Conservation (phyloP, 495 filamentous ascomycete genomes). For the Alectoria sarmentosa region DNA sequence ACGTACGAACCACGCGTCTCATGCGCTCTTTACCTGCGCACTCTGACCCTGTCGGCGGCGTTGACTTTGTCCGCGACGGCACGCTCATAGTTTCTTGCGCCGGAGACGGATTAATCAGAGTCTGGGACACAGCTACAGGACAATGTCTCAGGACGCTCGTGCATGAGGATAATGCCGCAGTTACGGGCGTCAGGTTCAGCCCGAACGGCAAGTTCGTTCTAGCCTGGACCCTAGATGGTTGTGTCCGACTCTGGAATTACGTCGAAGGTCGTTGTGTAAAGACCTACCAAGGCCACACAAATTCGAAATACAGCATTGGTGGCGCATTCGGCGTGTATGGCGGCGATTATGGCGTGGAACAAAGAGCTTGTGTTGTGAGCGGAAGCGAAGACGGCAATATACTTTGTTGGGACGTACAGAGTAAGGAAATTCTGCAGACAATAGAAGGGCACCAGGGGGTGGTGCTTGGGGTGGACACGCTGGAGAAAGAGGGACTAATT, state of each 20-base stretch:
- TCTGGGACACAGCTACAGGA: slow-evolving; percentile 94
- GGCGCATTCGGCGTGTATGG: slow-evolving; percentile 71
- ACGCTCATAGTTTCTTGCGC: slow-evolving; percentile 86
- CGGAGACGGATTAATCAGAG: slow-evolving; percentile 80
- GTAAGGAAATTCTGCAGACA: slow-evolving; percentile 71
- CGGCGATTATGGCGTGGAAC: slow-evolving; percentile 31
- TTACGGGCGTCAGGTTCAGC: slow-evolving; percentile 83
- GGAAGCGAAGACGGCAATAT: slow-evolving; percentile 84
- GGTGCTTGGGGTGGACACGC: slow-evolving; percentile 78
- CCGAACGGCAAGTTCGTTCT: slow-evolving; percentile 91
- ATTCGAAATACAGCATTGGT: slow-evolving; percentile 72
- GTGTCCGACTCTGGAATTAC: slow-evolving; percentile 90
- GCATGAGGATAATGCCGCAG: slow-evolving; percentile 90
- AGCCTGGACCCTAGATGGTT: slow-evolving; percentile 85
- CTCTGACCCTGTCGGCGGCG: slow-evolving; percentile 86
- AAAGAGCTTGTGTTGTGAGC: slow-evolving; percentile 60
- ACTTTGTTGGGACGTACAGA: slow-evolving; percentile 82
- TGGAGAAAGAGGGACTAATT: slow-evolving; percentile 37
- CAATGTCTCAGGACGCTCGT: slow-evolving; percentile 93
- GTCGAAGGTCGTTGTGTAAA: slow-evolving; percentile 82
- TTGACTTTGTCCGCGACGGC: slow-evolving; percentile 88
- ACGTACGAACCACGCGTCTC: slow-evolving; percentile 71
- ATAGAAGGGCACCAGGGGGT: slow-evolving; percentile 65
- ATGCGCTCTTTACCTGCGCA: slow-evolving; percentile 93
- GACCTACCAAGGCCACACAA: slow-evolving; percentile 92